Evolutionary conservation across 208 protist species (phyloP).

Genomic region (Porcisia deanei): DNA sequence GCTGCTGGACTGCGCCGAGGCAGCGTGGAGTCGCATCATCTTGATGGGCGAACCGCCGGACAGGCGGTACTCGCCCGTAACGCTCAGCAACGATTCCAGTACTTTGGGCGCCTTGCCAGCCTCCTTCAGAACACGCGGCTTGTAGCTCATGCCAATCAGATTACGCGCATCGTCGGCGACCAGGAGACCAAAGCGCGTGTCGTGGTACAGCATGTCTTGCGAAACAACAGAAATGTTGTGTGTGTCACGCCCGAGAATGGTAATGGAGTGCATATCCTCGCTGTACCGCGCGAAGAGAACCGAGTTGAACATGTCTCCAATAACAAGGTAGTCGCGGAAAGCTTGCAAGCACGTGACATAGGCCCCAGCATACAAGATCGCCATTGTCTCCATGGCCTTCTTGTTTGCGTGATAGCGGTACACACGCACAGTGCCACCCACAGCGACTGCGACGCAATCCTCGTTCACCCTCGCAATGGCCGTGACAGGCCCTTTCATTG

Average conservation of each 20-base stretch:
- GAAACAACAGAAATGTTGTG: conserved; percentile 61
- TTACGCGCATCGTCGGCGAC: conserved; percentile 76
- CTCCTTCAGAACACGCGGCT: conserved; percentile 54
- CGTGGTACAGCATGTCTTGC: conserved; percentile 78
- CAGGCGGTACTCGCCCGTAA: conserved; percentile 80
- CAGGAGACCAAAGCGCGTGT: conserved; percentile 67
- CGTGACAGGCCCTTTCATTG: conserved; percentile 80
- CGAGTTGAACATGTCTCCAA: conserved; percentile 78
- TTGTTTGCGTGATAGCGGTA: conserved; percentile 67
- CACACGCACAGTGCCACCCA: conserved; percentile 86
- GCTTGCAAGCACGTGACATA: conserved; percentile 78
- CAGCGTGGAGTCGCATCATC: conserved; percentile 60
- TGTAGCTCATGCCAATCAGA: conserved; percentile 76
- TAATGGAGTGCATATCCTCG: conserved; percentile 76
- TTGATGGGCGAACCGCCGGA: conserved; percentile 62
- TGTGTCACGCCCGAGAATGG: conserved; percentile 67
- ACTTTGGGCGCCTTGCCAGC: conserved; percentile 33
- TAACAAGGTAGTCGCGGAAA: conserved; percentile 78
- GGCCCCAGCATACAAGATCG: conserved; percentile 81
- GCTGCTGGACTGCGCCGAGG: conserved; percentile 26
- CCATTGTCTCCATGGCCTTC: conserved; percentile 61
- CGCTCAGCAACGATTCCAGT: conserved; percentile 65
- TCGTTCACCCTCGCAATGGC: conserved; percentile 52
- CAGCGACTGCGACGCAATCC: conserved; percentile 64
- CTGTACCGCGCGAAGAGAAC: conserved; percentile 76